phyloP scores from a whole-genome alignment of 345 rosid genomes.

The Salix viminalis region DNA sequence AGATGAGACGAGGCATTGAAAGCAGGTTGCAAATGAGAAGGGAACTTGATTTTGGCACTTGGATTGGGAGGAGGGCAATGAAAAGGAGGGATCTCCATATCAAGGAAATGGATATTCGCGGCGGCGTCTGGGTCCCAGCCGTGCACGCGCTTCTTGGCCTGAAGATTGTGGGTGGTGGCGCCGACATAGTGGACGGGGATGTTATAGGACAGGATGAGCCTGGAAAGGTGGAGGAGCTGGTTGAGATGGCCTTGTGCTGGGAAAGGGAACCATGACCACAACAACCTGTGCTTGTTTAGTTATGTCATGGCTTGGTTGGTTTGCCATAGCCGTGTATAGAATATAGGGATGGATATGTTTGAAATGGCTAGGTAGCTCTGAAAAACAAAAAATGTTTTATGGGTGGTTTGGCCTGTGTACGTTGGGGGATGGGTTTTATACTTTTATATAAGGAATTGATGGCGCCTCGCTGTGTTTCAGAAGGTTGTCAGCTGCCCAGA shows the following conservation, averaged over 20 bases:
- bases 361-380: neutral
- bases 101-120: slow-evolving; percentile 31
- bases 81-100: slow-evolving; percentile 31
- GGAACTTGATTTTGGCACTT: slow-evolving; percentile 31
- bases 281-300: slow-evolving; percentile 10
- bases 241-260: slow-evolving; percentile 58
- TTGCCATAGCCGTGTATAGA: neutral
- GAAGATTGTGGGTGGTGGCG: slow-evolving; percentile 41
- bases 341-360: neutral
- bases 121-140: slow-evolving; percentile 25
- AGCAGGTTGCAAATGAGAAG: slow-evolving; percentile 40
- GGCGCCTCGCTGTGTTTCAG: neutral
- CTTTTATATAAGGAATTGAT: neutral
- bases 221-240: slow-evolving; percentile 53
- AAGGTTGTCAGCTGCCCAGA: neutral
- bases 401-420: neutral
- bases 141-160: slow-evolving; percentile 35
- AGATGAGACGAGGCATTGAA: slow-evolving; percentile 34
- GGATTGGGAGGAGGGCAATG: slow-evolving; percentile 34
- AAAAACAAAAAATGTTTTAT: neutral
- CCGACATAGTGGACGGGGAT: slow-evolving; percentile 41
- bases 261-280: slow-evolving; percentile 49
- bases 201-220: slow-evolving; percentile 31
- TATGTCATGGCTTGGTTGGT: neutral
- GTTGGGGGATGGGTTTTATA: neutral